These are phyloP conservation scores for Combretum micranthum DNA, from an alignment of 345 rosid genomes.

Conservation along the genomic window DNA sequence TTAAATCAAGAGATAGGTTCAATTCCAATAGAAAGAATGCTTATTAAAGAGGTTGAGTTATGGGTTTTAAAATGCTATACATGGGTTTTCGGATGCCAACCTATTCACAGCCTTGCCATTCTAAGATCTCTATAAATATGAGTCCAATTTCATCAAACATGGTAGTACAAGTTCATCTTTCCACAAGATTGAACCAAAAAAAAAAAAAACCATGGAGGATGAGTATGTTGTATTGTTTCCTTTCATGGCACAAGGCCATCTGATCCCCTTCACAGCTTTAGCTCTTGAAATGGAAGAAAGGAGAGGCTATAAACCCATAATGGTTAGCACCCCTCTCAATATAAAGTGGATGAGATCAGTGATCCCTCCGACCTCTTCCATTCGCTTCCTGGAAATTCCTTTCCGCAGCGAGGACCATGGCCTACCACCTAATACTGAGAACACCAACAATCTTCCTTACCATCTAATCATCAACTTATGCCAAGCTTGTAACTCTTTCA, in stretches of 20 bases:
- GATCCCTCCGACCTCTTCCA: constrained; percentile 43
- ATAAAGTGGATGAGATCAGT: constrained; percentile 35
- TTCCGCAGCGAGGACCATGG: constrained; percentile 56
- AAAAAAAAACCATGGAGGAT: no score
- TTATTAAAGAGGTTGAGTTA: no score
- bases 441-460: constrained; percentile 63
- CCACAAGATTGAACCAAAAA: no score
- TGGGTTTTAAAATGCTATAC: no score
- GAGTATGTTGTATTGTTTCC: constrained; percentile 53
- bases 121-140: no score
- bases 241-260: constrained; percentile 81
- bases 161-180: no score
- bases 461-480: constrained; percentile 40
- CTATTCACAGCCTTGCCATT: no score
- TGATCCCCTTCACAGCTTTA: constrained; percentile 63
- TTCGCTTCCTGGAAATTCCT: constrained; percentile 50
- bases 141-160: no score
- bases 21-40: no score
- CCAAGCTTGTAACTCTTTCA: constrained; percentile 46
- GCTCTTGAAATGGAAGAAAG: constrained; percentile 46
- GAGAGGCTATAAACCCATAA: constrained; percentile 17
- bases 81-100: no score
- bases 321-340: constrained; percentile 58
- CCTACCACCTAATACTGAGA: constrained; percentile 63
- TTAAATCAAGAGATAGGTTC: no score